Base-by-base conservation (phyloP, 305 asterid species). In the Nicotiana rustica region DNA sequence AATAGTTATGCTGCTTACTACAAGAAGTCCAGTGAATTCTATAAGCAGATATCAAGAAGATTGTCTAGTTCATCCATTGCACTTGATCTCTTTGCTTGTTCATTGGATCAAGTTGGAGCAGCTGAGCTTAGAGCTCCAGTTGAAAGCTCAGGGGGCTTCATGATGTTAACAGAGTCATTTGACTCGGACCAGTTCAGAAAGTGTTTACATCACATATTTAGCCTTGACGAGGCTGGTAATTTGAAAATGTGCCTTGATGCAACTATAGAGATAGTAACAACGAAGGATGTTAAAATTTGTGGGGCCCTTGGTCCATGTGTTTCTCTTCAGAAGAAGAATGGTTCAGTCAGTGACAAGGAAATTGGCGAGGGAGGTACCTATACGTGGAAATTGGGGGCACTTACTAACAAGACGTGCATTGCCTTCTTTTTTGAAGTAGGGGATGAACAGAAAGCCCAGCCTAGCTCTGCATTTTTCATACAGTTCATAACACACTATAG, bases 21-120 rank as follows among this genome's bases (percentile, higher is more conserved):
- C 81, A 83, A 75, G 84, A 93, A 85, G 83, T 91, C 98, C 61
- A 12, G 82, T 25, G 92, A 91, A 71, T 93, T 91, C 82, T 96
- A 93, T 87, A 86, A 89, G 87, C 76, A 85, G 81, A 86, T 96
- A 86, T 91, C 97, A 57, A 90, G 79, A 79, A 91, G 98, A 83
- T 80, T 96, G 83, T 89, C 90, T 18, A 91, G 87, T 66, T 91
- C 94, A 17, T 94, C 98, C 67, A 87, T 93, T 85, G 83, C 91
- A 87, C 98, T 96, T 67, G 98, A 96, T 88, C 92, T 96, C 21
- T 94, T 96, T 82, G 97, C 97, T 77, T 94, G 98, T 85, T 91
- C 98, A 75, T 88, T 96, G 85, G 98, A 96, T 85, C 99, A 94
- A 90, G 93, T 96, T 59, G 99, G 99, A 83, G 98, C 95, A 60